A percentile compares a stretch with the other conserved stretches of the same genome.
Evolutionary conservation across 1,284 basidiomycete species (phyloP).

Genomic region (Rhodotorula sp.): DNA sequence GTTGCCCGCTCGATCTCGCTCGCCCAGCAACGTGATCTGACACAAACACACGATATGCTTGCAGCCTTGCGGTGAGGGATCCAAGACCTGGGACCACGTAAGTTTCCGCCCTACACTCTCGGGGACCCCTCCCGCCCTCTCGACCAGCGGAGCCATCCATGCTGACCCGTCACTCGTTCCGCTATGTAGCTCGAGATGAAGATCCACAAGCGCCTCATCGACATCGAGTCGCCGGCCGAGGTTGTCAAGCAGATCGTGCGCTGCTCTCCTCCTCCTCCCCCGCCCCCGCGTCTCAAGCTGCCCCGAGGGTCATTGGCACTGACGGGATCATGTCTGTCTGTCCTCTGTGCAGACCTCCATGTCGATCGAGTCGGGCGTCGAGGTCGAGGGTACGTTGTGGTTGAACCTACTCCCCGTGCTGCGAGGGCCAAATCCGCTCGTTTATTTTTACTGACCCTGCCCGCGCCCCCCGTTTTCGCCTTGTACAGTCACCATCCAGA

Average conservation of each 20-base stretch:
- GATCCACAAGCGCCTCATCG: conserved; percentile 99
- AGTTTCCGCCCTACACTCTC: neutral
- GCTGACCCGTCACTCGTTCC: neutral
- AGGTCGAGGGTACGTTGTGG: conserved; percentile 66
- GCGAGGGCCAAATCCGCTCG: neutral
- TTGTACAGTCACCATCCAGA: conserved; percentile 6
- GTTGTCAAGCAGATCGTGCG: conserved; percentile 99
- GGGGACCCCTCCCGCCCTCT: too few relatives aligned
- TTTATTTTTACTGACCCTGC: neutral
- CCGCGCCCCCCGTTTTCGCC: neutral
- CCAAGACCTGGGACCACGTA: conserved; percentile 97
- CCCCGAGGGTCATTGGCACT: too few relatives aligned
- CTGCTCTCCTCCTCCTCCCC: conserved; percentile 29
- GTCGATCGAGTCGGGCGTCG: conserved; percentile 97
- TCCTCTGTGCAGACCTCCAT: conserved; percentile 74
- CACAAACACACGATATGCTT: neutral
- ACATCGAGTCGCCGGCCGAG: conserved; percentile 97
- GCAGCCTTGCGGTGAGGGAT: conserved; percentile 99
- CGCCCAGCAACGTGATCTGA: neutral
- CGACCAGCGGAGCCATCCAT: fast-evolving
- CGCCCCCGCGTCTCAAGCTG: too few relatives aligned
- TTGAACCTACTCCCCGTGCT: neutral
- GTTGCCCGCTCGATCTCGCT: neutral
- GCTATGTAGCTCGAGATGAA: conserved; percentile 80
- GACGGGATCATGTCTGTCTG: too few relatives aligned